Conservation (phyloP, 306 rosid genomes). For the Medicago arabica region DNA sequence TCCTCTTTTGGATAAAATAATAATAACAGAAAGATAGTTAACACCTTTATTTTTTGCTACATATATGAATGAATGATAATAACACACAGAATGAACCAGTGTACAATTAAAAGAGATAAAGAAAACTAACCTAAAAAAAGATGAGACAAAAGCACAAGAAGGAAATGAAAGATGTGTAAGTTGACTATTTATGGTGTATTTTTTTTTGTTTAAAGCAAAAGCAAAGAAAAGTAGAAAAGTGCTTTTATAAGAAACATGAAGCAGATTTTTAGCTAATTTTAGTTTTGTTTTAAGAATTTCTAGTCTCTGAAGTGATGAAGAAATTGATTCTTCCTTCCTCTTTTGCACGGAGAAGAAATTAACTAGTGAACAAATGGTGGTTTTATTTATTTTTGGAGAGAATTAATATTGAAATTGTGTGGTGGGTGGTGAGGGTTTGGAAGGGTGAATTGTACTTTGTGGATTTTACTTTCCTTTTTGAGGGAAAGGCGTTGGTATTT, state of each 20-base stretch:
- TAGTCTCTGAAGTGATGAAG: not conserved
- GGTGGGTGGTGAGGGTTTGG: not conserved
- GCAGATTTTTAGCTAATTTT: constrained; percentile 59
- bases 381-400: not conserved
- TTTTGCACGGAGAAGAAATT: constrained; percentile 13
- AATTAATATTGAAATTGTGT: not conserved
- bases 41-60: constrained; percentile 1
- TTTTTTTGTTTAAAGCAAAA: not conserved
- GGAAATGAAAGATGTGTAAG: not conserved
- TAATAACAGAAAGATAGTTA: not conserved
- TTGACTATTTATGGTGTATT: constrained; percentile 46
- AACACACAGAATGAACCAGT: constrained; percentile 45
- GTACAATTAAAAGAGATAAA: constrained; percentile 32
- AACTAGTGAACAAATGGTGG: not conserved
- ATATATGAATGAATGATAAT: not conserved
- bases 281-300: constrained; percentile 40
- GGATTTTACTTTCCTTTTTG: constrained; percentile 50
- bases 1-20: not conserved
- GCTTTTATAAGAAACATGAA: not conserved
- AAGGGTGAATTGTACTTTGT: constrained; percentile 32
- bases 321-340: not conserved
- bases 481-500: constrained; percentile 21
- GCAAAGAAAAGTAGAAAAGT: not conserved
- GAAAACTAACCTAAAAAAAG: constrained; percentile 46
- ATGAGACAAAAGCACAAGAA: constrained; percentile 28